These are phyloP conservation scores for Fusarium illudens DNA, from an alignment of 2,329 filamentous ascomycete genomes.

Conservation along the genomic window DNA sequence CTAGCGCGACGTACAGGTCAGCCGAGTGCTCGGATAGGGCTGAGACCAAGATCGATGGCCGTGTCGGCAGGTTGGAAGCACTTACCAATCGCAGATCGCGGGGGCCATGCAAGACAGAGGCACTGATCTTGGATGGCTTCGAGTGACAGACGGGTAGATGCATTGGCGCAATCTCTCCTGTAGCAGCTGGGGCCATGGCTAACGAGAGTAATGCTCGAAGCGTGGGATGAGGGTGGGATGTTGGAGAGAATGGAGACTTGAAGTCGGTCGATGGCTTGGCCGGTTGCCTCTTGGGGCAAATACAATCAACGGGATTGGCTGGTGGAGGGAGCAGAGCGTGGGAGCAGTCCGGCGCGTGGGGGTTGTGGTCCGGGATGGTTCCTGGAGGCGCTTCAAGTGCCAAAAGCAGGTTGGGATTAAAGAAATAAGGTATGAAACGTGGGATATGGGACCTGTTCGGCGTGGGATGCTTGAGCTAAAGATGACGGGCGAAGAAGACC, in stretches of 20 bases:
- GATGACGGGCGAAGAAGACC: conserved; percentile 13
- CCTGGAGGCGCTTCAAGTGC: conserved; percentile 36
- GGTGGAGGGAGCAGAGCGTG: conserved; percentile 34
- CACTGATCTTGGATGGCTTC: conserved; percentile 57
- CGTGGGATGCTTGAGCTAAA: conserved; percentile 26
- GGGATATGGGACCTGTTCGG: conserved; percentile 20
- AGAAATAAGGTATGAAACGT: conserved; percentile 24
- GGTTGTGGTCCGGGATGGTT: conserved; percentile 38
- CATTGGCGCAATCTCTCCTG: conserved; percentile 54
- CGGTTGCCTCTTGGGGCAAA: conserved; percentile 45
- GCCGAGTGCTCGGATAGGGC: conserved; percentile 34
- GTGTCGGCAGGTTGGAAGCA: conserved; percentile 16
- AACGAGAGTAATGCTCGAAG: conserved; percentile 51
- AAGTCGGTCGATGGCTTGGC: conserved; percentile 42
- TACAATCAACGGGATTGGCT: conserved; percentile 43
- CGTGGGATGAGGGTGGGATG: conserved; percentile 68
- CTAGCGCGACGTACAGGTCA: conserved; percentile 47
- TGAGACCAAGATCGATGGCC: conserved; percentile 22
- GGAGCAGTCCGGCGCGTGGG: conserved; percentile 41
- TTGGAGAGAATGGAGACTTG: conserved; percentile 37
- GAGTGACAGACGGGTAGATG: conserved; percentile 52
- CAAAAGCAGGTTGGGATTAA: conserved; percentile 22
- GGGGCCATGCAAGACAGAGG: conserved; percentile 66
- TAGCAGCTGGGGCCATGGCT: conserved; percentile 61
- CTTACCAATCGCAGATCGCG: conserved; percentile 66